Conservation (phyloP, 768 basidiomycete species). For the Lentinula sp. region DNA sequence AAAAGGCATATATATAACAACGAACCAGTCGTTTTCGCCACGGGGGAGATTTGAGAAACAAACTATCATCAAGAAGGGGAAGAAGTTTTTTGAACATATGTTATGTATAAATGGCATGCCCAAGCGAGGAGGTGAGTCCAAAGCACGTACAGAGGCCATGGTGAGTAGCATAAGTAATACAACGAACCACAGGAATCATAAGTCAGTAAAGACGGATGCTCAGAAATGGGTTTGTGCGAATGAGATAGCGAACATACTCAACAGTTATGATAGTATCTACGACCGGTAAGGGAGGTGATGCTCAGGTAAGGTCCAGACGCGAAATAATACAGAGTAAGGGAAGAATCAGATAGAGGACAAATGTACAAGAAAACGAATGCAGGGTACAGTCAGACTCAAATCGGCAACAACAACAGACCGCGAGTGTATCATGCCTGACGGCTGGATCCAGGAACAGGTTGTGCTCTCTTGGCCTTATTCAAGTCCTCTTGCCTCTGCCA, state of each 20-base stretch:
- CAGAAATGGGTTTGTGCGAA: background rate
- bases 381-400: background rate
- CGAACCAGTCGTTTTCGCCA: background rate
- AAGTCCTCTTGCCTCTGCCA: constrained; percentile 74
- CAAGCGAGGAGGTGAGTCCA: background rate
- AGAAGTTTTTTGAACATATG: background rate
- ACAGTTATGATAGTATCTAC: background rate
- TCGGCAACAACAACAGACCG: background rate
- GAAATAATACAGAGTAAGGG: background rate
- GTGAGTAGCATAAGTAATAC: constrained; percentile 6
- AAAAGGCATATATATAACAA: background rate
- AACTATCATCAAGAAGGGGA: background rate
- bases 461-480: constrained; percentile 15
- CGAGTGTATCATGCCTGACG: background rate
- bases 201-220: background rate
- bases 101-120: constrained; percentile 1
- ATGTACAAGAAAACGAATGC: background rate
- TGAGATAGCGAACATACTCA: background rate
- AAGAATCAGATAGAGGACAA: background rate
- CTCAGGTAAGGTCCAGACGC: background rate
- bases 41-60: background rate
- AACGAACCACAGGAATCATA: background rate
- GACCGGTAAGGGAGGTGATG: too few relatives aligned
- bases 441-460: background rate
- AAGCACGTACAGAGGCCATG: constrained; percentile 2